Conservation (phyloP, 768 basidiomycete genomes). For the Boletales sp. region DNA sequence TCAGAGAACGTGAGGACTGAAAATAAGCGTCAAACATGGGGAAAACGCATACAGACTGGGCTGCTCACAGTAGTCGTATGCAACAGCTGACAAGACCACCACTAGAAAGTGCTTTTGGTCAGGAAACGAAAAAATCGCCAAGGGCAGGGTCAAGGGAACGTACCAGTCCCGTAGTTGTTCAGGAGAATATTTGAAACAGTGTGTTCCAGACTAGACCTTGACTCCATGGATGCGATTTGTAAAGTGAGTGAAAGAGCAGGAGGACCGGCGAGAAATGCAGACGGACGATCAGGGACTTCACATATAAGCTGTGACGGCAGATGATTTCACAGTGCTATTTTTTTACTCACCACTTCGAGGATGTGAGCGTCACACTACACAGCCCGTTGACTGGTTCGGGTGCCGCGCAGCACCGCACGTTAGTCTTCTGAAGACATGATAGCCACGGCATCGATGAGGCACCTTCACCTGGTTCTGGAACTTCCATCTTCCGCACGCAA, state of each 20-base stretch:
- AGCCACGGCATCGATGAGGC: too few relatives aligned
- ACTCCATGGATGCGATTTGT: background rate
- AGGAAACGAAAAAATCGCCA: background rate
- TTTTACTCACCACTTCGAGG: too few relatives aligned
- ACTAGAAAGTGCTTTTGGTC: background rate
- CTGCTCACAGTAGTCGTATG: background rate
- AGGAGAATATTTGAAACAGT: background rate
- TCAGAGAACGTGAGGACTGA: background rate
- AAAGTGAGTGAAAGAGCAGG: background rate
- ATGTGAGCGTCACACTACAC: too few relatives aligned
- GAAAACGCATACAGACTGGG: background rate
- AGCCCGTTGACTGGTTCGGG: too few relatives aligned
- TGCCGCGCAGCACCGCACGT: too few relatives aligned
- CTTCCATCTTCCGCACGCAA: too few relatives aligned
- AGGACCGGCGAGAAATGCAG: too few relatives aligned
- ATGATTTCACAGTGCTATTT: too few relatives aligned
- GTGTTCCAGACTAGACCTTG: background rate
- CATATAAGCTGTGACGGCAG: too few relatives aligned
- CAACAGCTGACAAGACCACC: background rate
- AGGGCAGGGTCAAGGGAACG: background rate
- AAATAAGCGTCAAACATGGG: background rate
- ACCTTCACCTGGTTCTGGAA: too few relatives aligned
- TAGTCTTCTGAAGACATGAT: too few relatives aligned
- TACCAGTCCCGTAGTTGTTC: background rate
- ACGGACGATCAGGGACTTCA: too few relatives aligned